Evolutionary conservation across 1,284 basidiomycete species (phyloP).

Genomic region (Ganoderma multipileum): DNA sequence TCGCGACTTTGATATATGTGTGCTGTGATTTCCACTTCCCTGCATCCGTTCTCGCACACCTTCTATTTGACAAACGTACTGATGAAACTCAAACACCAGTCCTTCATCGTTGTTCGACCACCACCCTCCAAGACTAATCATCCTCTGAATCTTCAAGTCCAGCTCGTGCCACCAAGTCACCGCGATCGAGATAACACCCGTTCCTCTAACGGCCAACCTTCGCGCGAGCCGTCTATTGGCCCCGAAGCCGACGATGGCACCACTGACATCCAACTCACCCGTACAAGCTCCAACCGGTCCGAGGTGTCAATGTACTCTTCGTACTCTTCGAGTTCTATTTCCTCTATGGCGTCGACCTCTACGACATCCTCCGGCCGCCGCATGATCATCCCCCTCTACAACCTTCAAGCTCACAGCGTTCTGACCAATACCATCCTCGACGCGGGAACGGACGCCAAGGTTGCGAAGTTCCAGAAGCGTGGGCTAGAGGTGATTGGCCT

Average conservation of each 20-base stretch:
- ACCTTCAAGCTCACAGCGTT: conserved; percentile 92
- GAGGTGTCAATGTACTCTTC: conserved; percentile 54
- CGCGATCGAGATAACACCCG: conserved; percentile 54
- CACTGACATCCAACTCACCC: conserved; percentile 39
- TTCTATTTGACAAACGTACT: conserved; percentile 12
- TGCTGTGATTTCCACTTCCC: not conserved
- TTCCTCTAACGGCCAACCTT: conserved; percentile 42
- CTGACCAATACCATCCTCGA: conserved; percentile 91
- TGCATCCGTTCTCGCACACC: not conserved
- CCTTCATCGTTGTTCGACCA: conserved; percentile 85
- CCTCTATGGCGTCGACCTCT: conserved; percentile 54
- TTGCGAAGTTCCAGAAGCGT: conserved; percentile 89
- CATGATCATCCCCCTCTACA: conserved; percentile 93
- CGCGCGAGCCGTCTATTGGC: conserved; percentile 44
- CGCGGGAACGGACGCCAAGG: conserved; percentile 93
- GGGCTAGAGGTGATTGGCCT: conserved; percentile 85
- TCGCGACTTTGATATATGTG: not conserved
- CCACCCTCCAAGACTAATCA: conserved; percentile 87
- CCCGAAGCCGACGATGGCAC: conserved; percentile 47
- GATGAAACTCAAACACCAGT: conserved; percentile 51
- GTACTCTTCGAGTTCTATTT: conserved; percentile 55
- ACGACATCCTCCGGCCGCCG: conserved; percentile 60
- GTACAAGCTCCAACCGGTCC: conserved; percentile 53
- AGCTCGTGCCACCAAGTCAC: conserved; percentile 80
- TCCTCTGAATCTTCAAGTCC: conserved; percentile 92